Evolutionary conservation across 2,329 filamentous ascomycete genomes (phyloP), one percentile per base, ranked within the genome.

Genomic region (Orbilia ellipsospora): DNA sequence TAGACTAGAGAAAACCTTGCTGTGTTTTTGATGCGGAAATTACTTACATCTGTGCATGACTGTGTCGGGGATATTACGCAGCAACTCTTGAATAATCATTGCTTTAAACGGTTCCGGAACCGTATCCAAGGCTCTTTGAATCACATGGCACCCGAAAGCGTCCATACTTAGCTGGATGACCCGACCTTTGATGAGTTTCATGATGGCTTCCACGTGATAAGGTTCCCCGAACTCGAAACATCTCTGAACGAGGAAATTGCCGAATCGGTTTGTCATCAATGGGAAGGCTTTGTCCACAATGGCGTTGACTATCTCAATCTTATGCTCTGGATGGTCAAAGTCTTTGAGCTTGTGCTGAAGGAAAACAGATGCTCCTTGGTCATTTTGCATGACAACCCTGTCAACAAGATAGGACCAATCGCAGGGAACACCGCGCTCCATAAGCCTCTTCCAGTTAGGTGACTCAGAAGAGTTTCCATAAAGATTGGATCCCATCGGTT

Each of bases 361-460:
- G 83, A 99, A 99, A 80, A 99, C 98, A 1, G 95, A 99, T 8
- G 96, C 95, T 83, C 99, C 95, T 83, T 99, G 95, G 81, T 99
- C 95, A 82, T 99, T 98, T 85, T 94, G 97, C 88, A 93, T 96
- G 78, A 99, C 94, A 81, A 99, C 99, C 86, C 98, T 98, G 85
- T 99, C 94, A 66, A 99, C 95, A 79, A 99, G 97, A 82, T 97
- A 97, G 84, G 95, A 96, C 95, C 94, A 99, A 84, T 99, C 96
- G 84, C 94, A 98, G 80, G 70, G 55, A 28, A 74, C 70, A 50
- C 70, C 70, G 28, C 70, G 63, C n/a, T 74, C 70, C 63, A 74
- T 74, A 18, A 74, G 55, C n/a, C 70, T 57, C 57, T 74, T 74
- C 70, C 70, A 74, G 42, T 74, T 74, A n/a, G 70, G 70, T 40